These are phyloP conservation scores for Gyrodon lividus DNA, from an alignment of 768 basidiomycete species.

Conservation along the genomic window DNA sequence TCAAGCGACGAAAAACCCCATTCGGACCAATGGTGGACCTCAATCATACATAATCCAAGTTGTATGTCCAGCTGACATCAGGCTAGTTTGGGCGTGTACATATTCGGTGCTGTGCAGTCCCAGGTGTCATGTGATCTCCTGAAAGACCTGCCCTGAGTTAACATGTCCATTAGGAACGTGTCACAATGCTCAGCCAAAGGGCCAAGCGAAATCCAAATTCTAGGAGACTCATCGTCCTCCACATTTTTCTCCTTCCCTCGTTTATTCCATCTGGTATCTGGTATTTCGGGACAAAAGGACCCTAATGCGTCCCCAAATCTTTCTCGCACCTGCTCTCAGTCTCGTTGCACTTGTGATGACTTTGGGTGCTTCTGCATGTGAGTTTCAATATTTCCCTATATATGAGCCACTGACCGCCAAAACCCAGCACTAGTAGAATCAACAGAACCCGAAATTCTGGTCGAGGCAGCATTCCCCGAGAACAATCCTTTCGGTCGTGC, in stretches of 20 bases:
- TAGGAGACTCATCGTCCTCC: not conserved
- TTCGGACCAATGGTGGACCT: no score
- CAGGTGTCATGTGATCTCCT: no score
- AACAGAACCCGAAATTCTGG: slow-evolving; percentile 53
- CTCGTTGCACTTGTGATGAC: slow-evolving; percentile 28
- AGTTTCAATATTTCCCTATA: slow-evolving; percentile 4
- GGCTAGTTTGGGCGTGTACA: not conserved
- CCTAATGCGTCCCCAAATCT: slow-evolving; percentile 34
- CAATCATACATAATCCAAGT: no score
- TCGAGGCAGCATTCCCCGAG: slow-evolving; percentile 62
- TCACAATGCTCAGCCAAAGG: not conserved
- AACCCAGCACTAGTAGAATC: slow-evolving; percentile 29
- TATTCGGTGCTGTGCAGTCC: no score
- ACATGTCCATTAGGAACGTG: slow-evolving; percentile 27
- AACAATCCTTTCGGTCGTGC: slow-evolving; percentile 74
- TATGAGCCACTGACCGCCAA: no score
- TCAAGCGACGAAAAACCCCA: no score
- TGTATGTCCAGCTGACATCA: no score
- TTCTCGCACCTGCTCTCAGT: slow-evolving; percentile 28
- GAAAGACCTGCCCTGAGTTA: slow-evolving; percentile 27
- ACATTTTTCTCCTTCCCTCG: not conserved
- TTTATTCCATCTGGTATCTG: slow-evolving; percentile 1
- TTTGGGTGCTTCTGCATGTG: slow-evolving; percentile 32
- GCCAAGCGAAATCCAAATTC: not conserved
- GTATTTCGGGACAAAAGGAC: not conserved